phyloP scores from a whole-genome alignment of 108 stramenopile species.

The Heterococcus sp. region DNA sequence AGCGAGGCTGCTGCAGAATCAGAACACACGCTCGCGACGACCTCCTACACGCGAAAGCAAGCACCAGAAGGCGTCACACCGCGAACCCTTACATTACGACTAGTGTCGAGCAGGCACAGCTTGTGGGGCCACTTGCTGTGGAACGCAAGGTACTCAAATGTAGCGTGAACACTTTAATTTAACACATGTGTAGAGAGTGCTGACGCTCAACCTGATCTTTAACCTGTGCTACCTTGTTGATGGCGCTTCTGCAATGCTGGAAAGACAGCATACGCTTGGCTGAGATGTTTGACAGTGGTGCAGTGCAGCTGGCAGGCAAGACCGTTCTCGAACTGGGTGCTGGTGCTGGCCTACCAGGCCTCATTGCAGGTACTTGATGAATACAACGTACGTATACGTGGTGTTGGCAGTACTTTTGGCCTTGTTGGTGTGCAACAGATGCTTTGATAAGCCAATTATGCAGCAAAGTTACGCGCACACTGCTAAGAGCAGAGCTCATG shows the following conservation, averaged over 20 bases:
- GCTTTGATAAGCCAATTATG: too few species aligned
- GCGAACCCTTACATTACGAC: background rate
- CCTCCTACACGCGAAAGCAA: background rate
- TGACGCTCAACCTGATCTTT: background rate
- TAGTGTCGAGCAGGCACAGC: slow-evolving; percentile 35
- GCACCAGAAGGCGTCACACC: background rate
- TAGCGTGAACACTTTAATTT: background rate
- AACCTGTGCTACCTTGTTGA: background rate
- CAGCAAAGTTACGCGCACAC: too few species aligned
- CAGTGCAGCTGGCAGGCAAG: slow-evolving; percentile 2
- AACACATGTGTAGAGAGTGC: background rate
- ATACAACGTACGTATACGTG: too few species aligned
- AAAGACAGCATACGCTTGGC: background rate
- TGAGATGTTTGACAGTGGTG: slow-evolving; percentile 17
- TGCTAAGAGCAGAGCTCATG: too few species aligned
- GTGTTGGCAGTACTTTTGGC: too few species aligned
- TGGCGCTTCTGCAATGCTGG: background rate
- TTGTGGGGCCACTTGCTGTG: slow-evolving; percentile 47
- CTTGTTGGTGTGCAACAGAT: too few species aligned
- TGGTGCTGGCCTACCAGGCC: slow-evolving; percentile 43
- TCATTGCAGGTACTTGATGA: slow-evolving; percentile 29
- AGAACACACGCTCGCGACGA: background rate
- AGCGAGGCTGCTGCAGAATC: background rate
- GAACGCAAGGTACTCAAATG: slow-evolving; percentile 16
- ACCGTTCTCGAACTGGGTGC: slow-evolving; percentile 42